A percentile compares a stretch with the other conserved stretches of the same genome.
Conservation (phyloP, 306 rosid species). For the Cucurbita moschata region DNA sequence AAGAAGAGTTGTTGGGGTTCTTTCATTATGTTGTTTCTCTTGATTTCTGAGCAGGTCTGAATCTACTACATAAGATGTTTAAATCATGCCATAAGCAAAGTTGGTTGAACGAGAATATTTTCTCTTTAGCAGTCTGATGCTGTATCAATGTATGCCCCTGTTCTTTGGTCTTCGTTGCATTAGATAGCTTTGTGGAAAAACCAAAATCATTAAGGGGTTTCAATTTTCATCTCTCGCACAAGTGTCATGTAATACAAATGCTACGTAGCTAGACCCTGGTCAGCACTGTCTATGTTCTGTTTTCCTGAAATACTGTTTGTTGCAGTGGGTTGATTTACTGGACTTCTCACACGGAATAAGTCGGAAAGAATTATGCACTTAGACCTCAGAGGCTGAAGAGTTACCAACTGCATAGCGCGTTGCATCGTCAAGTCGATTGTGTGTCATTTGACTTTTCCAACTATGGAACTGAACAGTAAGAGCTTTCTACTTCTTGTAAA, state of each 20-base stretch:
- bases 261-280: not conserved
- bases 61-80: not conserved
- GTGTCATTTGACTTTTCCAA: conserved; percentile 4
- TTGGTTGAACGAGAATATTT: not conserved
- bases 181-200: not conserved
- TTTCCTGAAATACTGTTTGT: conserved; percentile 3
- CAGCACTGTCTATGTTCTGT: not conserved
- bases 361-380: conserved; percentile 8
- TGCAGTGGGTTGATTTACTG: conserved; percentile 89
- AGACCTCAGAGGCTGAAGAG: conserved; percentile 15
- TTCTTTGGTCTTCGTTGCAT: not conserved
- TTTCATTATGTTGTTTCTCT: not conserved
- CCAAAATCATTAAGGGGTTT: not conserved
- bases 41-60: not conserved
- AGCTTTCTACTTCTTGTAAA: not conserved
- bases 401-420: not conserved
- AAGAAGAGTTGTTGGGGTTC: not conserved
- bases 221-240: not conserved
- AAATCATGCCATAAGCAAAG: not conserved
- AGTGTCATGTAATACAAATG: not conserved
- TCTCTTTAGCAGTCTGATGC: not conserved
- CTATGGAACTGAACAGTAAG: conserved; percentile 8
- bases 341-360: conserved; percentile 85
- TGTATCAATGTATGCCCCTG: not conserved
- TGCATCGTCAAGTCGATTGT: conserved; percentile 14